Conservation (phyloP, 2,329 filamentous ascomycete genomes). For the Ilyonectria sp. region DNA sequence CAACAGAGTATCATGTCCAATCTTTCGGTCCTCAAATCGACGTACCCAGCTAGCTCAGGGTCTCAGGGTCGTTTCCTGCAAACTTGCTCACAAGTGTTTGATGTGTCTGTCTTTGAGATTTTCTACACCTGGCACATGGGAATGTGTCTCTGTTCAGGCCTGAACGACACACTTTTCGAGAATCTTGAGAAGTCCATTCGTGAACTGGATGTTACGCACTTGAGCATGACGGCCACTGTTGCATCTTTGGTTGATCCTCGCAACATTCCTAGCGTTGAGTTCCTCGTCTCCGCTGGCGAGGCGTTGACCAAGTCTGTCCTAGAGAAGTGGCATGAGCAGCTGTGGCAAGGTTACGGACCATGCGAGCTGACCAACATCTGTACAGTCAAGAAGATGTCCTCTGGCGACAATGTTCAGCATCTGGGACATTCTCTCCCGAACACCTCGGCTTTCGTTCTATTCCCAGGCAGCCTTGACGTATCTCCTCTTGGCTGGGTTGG, state of each 20-base stretch:
- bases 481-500: conserved; percentile 82
- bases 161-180: conserved; percentile 80
- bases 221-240: conserved; percentile 89
- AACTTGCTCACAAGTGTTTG: conserved; percentile 87
- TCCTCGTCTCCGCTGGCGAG: conserved; percentile 87
- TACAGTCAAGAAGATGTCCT: conserved; percentile 76
- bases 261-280: conserved; percentile 79
- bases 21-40: conserved; percentile 73
- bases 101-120: conserved; percentile 92
- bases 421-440: conserved; percentile 83
- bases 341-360: conserved; percentile 88
- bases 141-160: conserved; percentile 83
- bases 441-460: conserved; percentile 80
- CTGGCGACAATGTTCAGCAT: conserved; percentile 76
- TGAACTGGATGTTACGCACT: conserved; percentile 77
- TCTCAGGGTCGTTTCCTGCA: conserved; percentile 77
- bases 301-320: conserved; percentile 81
- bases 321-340: conserved; percentile 75
- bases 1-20: conserved; percentile 84
- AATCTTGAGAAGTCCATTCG: conserved; percentile 80
- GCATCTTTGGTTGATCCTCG: conserved; percentile 80
- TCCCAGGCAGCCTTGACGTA: conserved; percentile 60
- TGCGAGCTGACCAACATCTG: conserved; percentile 93
- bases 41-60: conserved; percentile 71
- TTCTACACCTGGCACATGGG: conserved; percentile 87